phyloP scores from a whole-genome alignment of 345 rosid species.

The Firmiana major region DNA sequence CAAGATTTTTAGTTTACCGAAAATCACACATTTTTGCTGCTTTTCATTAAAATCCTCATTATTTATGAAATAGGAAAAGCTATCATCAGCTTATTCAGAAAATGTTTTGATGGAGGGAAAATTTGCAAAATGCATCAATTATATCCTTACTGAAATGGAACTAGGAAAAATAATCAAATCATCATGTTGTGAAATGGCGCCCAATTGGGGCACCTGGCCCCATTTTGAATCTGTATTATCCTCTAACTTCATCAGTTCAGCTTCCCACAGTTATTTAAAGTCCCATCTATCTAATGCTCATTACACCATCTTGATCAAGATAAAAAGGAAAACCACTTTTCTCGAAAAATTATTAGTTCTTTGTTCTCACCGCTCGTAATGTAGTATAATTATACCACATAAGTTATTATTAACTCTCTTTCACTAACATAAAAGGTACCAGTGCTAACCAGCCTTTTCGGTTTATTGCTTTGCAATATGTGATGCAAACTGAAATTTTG shows the following conservation, averaged over 20 bases:
- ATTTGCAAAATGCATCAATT: neutral
- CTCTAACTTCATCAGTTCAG: neutral
- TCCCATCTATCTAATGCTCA: neutral
- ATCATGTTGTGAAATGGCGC: neutral
- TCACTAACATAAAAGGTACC: neutral
- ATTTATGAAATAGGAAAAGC: too few species aligned
- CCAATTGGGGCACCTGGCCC: conserved; percentile 21
- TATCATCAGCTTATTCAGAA: neutral
- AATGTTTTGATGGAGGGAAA: neutral
- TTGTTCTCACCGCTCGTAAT: neutral
- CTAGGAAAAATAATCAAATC: neutral
- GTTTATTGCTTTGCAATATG: neutral
- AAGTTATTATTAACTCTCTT: neutral
- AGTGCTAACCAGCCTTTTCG: neutral
- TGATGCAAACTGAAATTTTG: neutral
- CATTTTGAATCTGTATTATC: neutral
- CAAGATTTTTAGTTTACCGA: neutral
- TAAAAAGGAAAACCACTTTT: neutral
- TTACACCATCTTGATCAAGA: neutral
- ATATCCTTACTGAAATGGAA: neutral
- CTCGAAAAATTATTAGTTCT: neutral
- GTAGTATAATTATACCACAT: neutral
- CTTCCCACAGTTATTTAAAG: neutral
- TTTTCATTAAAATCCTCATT: neutral
- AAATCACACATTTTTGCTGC: neutral